Evolutionary conservation across 306 rosid genomes (phyloP), one percentile per base, ranked within the genome.

Genomic region (Prunus kanzakura): DNA sequence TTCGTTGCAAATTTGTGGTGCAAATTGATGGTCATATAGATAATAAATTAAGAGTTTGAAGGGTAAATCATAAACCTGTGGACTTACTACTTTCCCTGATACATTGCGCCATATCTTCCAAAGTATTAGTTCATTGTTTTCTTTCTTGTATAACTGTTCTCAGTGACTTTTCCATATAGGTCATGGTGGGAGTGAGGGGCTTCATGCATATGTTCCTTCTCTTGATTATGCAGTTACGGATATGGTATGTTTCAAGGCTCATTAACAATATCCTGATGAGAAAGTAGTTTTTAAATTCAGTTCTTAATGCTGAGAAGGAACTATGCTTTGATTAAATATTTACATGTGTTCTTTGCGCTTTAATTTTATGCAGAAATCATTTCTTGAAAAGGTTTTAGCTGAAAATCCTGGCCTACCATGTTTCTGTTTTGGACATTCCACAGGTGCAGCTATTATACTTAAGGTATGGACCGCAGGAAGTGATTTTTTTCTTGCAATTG

Each of bases 131-230:
- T 76, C 38, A 38, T 4, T 25, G 30, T 52, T 71, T 43, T 67
- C 52, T 14, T 20, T 74, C 14, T n/a, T 3, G 12, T 57, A 9
- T 64, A 73, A 64, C 15, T 60, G 63, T 23, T 82, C 43, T 78
- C 73, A 45, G 51, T 19, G 71, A 67, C 47, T 49, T 75, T 32
- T 65, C 56, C 55, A 23, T 63, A 7, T 57, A 95, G 99, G 99
- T 43, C 99, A 95, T 56, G 99, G 99, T 74, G 99, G 97, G 64
- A 95, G 91, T 73, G 99, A 95, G 77, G 99, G 97, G 20, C 79
- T 95, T 76, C 99, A 92, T 87, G 97, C 79, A 29, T 95, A 88
- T 82, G 99, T 95, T 73, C 90, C 86, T 82, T 95, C 97, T 81
- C 91, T 95, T 13, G 97, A 95, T 71, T 89, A 92, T 74, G 97